phyloP scores from a whole-genome alignment of 164 flowering plant genomes.

The Saururus chinensis region DNA sequence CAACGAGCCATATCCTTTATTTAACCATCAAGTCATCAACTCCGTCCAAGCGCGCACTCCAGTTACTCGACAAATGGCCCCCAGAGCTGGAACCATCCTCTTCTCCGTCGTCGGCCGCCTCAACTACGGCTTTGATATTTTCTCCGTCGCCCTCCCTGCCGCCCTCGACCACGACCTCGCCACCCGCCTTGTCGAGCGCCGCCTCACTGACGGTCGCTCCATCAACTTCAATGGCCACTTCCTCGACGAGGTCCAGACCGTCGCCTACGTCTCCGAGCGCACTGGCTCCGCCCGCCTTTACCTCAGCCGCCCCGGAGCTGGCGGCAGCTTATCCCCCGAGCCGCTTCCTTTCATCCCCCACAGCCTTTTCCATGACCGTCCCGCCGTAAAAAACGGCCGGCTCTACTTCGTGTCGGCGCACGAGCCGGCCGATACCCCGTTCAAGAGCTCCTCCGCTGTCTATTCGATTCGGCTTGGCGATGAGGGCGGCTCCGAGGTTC shows the following conservation, averaged over 20 bases:
- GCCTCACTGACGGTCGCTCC: constrained; percentile 53
- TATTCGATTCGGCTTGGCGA: constrained; percentile 41
- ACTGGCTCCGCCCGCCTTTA: constrained; percentile 43
- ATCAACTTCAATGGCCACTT: constrained; percentile 80
- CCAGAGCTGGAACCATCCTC: constrained; percentile 43
- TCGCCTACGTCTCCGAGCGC: constrained; percentile 62
- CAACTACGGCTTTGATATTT: constrained; percentile 72
- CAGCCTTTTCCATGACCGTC: constrained; percentile 74
- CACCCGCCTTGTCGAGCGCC: constrained; percentile 37
- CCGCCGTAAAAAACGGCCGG: constrained; percentile 11
- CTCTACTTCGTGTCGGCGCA: constrained; percentile 64
- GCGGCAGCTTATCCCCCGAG: constrained; percentile 45
- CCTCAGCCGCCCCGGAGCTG: constrained; percentile 21
- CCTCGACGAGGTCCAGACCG: constrained; percentile 24
- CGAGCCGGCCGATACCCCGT: constrained; percentile 40
- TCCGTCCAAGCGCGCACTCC: no score
- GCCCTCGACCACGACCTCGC: constrained; percentile 41
- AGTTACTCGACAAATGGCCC: constrained; percentile 3
- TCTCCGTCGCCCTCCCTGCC: constrained; percentile 28
- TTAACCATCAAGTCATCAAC: no score
- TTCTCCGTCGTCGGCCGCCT: constrained; percentile 55
- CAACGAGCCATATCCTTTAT: no score
- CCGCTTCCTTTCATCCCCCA: constrained; percentile 19
- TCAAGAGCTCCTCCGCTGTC: constrained; percentile 80
- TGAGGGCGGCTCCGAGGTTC: constrained; percentile 19